A percentile compares a stretch with the other conserved stretches of the same genome.
These are phyloP conservation scores for Dorcoceras hygrometricum DNA, from an alignment of 257 asterid genomes.

Conservation along the genomic window DNA sequence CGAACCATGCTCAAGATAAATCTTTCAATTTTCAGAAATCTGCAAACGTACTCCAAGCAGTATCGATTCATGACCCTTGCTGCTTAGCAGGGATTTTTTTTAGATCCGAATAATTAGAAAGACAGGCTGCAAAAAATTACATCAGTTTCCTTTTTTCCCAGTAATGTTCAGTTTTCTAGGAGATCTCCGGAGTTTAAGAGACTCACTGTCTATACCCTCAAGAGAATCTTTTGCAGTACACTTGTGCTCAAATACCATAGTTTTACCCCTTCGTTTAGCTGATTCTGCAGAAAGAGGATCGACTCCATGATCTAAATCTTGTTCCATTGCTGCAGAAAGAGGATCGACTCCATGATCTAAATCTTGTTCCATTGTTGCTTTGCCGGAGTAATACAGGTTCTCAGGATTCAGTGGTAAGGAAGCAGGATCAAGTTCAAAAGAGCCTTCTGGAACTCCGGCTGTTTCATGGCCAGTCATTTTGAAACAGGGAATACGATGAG, in stretches of 20 bases:
- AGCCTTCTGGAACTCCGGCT: slow-evolving; percentile 47
- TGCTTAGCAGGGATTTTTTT: background rate
- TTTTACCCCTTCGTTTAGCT: slow-evolving; percentile 13
- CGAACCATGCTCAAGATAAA: background rate
- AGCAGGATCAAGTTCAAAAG: slow-evolving; percentile 60
- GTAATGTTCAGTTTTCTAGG: slow-evolving; percentile 24
- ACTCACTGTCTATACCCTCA: slow-evolving; percentile 14
- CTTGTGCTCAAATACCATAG: slow-evolving; percentile 3
- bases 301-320: slow-evolving; percentile 17
- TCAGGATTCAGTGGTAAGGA: slow-evolving; percentile 35
- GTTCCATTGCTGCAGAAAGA: slow-evolving; percentile 8
- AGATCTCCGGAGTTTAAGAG: slow-evolving; percentile 24
- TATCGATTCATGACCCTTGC: background rate
- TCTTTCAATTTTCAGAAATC: background rate
- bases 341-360: slow-evolving; percentile 9
- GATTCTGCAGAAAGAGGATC: slow-evolving; percentile 6
- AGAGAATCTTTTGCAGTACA: slow-evolving; percentile 21
- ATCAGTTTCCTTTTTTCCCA: slow-evolving; percentile 21
- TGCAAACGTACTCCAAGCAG: background rate
- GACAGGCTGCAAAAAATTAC: background rate
- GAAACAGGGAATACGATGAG: slow-evolving; percentile 43
- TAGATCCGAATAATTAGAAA: background rate
- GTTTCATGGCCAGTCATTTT: slow-evolving; percentile 50
- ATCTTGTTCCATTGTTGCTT: slow-evolving; percentile 18
- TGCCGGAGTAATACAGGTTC: slow-evolving; percentile 34